These are phyloP conservation scores for Aspergillus ostianus DNA, from an alignment of 495 filamentous ascomycete species.

Conservation along the genomic window DNA sequence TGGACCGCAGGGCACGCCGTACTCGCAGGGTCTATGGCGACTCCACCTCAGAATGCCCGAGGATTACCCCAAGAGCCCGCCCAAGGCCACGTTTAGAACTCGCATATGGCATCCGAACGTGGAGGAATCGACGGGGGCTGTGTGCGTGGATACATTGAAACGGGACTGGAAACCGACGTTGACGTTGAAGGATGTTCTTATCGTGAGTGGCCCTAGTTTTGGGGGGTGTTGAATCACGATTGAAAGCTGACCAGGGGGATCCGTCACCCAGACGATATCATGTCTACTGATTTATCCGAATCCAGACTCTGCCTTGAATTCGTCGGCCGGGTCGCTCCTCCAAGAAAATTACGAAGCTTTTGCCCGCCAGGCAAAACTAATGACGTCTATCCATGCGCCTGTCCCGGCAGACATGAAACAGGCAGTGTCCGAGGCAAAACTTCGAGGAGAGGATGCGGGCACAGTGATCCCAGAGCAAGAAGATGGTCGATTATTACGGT, in stretches of 20 bases:
- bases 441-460: conserved; percentile 55
- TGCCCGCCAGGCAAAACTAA: conserved; percentile 59
- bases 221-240: neutral
- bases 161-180: conserved; percentile 62
- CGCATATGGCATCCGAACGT: conserved; percentile 74
- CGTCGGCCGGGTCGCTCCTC: conserved; percentile 59
- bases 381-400: conserved; percentile 65
- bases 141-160: conserved; percentile 73
- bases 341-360: conserved; percentile 63
- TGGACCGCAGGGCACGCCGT: conserved; percentile 65
- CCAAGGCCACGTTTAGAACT: conserved; percentile 66
- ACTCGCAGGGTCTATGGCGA: conserved; percentile 57
- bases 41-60: conserved; percentile 62
- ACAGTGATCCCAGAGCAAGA: conserved; percentile 25
- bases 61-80: conserved; percentile 63
- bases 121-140: conserved; percentile 61
- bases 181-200: conserved; percentile 61
- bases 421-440: conserved; percentile 55
- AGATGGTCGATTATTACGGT: conserved; percentile 16
- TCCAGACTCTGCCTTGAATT: conserved; percentile 68
- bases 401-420: conserved; percentile 46
- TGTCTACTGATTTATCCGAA: conserved; percentile 74
- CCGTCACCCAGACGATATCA: conserved; percentile 54
- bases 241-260: conserved; percentile 4
- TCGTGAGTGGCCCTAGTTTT: conserved; percentile 37